Percentiles rank a stretch among this genome's conserved stretches.
These are phyloP conservation scores for Saccharomycopsis vini DNA, from an alignment of 805 yeast genomes.

Conservation along the genomic window DNA sequence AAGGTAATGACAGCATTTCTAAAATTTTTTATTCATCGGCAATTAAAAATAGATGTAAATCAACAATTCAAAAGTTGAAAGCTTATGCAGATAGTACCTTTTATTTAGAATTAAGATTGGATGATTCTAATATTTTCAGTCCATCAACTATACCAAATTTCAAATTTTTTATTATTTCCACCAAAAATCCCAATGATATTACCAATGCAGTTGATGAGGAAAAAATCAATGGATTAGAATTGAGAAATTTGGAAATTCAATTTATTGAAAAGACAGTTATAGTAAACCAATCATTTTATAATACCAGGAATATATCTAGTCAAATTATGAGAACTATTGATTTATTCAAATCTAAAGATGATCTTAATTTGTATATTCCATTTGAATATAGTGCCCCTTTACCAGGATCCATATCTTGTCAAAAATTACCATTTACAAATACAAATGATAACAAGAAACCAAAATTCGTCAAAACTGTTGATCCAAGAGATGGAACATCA, in stretches of 20 bases:
- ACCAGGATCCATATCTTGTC: neutral
- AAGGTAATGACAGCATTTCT: too few relatives aligned
- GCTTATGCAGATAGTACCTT: neutral
- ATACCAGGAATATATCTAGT: neutral
- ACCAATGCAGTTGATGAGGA: neutral
- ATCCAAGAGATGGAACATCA: too few relatives aligned
- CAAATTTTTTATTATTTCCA: slow-evolving; percentile 6
- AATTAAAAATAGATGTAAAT: too few relatives aligned
- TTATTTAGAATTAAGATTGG: slow-evolving; percentile 9
- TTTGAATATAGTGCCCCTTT: neutral
- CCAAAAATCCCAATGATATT: neutral
- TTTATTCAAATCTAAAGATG: neutral
- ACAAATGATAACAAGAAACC: too few relatives aligned
- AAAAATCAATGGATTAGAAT: neutral
- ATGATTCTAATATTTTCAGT: slow-evolving; percentile 11
- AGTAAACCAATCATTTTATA: slow-evolving; percentile 3
- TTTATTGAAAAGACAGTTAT: slow-evolving; percentile 6
- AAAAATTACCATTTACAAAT: neutral
- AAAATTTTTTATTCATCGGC: too few relatives aligned
- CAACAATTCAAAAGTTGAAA: neutral
- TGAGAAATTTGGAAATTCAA: slow-evolving; percentile 2
- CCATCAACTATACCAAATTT: slow-evolving; percentile 7
- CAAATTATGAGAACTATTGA: neutral
- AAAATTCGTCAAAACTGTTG: too few relatives aligned
- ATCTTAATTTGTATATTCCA: neutral